phyloP scores from a whole-genome alignment of 352 stramenopile genomes.

The Thalassiosira pacifica region DNA sequence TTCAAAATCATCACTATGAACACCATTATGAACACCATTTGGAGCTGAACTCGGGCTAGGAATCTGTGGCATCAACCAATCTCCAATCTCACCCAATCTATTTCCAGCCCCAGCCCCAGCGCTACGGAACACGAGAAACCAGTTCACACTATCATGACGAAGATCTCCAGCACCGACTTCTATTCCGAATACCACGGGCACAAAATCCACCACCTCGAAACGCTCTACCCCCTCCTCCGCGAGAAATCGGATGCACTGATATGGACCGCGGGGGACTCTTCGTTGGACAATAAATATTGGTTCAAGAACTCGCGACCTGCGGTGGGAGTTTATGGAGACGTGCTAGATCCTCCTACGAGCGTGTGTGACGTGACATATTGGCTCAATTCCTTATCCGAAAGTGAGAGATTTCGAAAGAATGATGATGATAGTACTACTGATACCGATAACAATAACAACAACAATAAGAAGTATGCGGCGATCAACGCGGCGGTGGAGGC shows the following conservation, averaged over 20 bases:
- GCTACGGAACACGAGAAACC: too few relatives aligned
- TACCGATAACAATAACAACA: too few relatives aligned
- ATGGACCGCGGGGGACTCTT: slow-evolving; percentile 77
- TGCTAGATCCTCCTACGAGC: slow-evolving; percentile 70
- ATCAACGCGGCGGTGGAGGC: slow-evolving; percentile 86
- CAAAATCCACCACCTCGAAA: slow-evolving; percentile 68
- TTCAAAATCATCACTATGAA: too few relatives aligned
- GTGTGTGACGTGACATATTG: slow-evolving; percentile 83
- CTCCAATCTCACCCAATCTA: too few relatives aligned
- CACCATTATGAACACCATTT: too few relatives aligned
- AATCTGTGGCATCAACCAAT: too few relatives aligned
- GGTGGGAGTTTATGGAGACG: slow-evolving; percentile 62
- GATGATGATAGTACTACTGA: not conserved
- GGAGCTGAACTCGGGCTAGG: too few relatives aligned
- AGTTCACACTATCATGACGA: too few relatives aligned
- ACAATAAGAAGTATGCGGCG: slow-evolving; percentile 48
- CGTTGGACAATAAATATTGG: slow-evolving; percentile 83
- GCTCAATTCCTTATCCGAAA: slow-evolving; percentile 71
- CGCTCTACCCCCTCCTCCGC: slow-evolving; percentile 67
- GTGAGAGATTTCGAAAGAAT: not conserved
- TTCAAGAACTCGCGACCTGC: slow-evolving; percentile 62
- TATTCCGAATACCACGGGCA: slow-evolving; percentile 84
- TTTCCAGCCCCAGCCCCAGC: too few relatives aligned
- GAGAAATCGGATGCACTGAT: slow-evolving; percentile 70
- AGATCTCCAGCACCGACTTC: slow-evolving; percentile 61